Conservation (phyloP, 768 basidiomycete species). For the Auricularia sp. region DNA sequence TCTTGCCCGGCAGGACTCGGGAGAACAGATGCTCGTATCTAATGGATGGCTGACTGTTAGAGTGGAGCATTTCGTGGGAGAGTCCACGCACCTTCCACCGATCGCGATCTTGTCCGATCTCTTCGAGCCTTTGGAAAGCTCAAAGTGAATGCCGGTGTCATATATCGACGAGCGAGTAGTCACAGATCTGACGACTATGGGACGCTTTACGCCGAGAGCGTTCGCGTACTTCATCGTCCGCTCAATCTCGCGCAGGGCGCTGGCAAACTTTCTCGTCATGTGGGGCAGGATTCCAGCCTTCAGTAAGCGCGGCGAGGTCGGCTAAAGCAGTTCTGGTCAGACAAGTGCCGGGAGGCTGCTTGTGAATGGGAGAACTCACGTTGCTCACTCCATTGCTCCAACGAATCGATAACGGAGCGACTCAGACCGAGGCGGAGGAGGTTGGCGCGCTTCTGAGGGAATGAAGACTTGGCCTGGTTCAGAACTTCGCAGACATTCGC, state of each 20-base stretch:
- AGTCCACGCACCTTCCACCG: slow-evolving; percentile 60
- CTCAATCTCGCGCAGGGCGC: slow-evolving; percentile 52
- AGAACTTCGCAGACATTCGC: slow-evolving; percentile 54
- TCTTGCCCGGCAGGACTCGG: slow-evolving; percentile 47
- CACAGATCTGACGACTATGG: slow-evolving; percentile 59
- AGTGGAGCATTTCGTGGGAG: background rate
- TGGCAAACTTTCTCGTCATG: slow-evolving; percentile 46
- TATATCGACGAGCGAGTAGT: slow-evolving; percentile 65
- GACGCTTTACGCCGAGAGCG: slow-evolving; percentile 52
- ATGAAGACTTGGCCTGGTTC: slow-evolving; percentile 51
- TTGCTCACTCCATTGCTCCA: background rate
- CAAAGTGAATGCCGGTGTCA: slow-evolving; percentile 58
- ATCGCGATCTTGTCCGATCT: slow-evolving; percentile 62
- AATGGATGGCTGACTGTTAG: background rate
- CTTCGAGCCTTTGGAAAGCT: slow-evolving; percentile 60
- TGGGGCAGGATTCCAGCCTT: background rate
- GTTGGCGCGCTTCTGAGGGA: slow-evolving; percentile 58
- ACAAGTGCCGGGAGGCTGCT: background rate
- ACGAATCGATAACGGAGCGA: background rate
- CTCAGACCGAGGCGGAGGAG: slow-evolving; percentile 19
- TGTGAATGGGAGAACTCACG: background rate
- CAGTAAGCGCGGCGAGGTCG: background rate
- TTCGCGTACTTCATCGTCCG: slow-evolving; percentile 48
- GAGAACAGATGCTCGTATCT: slow-evolving; percentile 69
- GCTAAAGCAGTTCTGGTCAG: background rate